Evolutionary conservation across 352 stramenopile species (phyloP), one percentile per base, ranked within the genome.

Genomic region (Globisporangium yorkense): DNA sequence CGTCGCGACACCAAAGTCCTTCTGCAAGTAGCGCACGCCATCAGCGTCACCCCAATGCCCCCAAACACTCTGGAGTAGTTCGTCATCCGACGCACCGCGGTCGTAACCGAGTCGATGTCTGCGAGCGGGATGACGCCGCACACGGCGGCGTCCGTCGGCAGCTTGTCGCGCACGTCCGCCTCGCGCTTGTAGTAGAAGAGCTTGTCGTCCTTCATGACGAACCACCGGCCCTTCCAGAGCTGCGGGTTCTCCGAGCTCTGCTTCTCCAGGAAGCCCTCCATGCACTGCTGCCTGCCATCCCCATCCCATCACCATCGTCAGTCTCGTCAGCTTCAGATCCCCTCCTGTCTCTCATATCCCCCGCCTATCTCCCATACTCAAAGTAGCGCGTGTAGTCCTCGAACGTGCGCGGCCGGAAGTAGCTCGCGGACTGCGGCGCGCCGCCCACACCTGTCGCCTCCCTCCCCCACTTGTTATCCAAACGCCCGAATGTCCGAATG

Each of bases 131-230:
- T 94, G 58, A 87, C 72, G 21, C 77, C 80, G 51, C 81, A 85
- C 62, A 80, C 87, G 12, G 69, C 78, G 24, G 71, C 51, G 57
- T 91, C 81, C 8, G 70, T 71, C 12, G 74, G 66, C 49, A 82
- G 75, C 41, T 82, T 78, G 50, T 88, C 75, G 35, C 67, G 63
- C 43, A 86, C 75, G 57, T 92, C 80, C 20, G 54, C 24, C 29
- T 83, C 68, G 16, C 58, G 57, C 61, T 89, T 89, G 62, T 92
- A 94, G 60, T 91, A 92, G 56, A 92, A 92, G 3, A 94, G 57
- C 64, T 88, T 77, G 62, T 72, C 89, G 9, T 91, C 83, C 29
- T 89, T 80, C 80, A 94, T 92, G 59, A 94, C 85, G 53, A 94
- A 92, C 85, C 85, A 94, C 27, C 85, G 74, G 21, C 67, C 71